phyloP scores from a whole-genome alignment of 2,329 filamentous ascomycete genomes.

The Ceratocystis cacaofunesta region DNA sequence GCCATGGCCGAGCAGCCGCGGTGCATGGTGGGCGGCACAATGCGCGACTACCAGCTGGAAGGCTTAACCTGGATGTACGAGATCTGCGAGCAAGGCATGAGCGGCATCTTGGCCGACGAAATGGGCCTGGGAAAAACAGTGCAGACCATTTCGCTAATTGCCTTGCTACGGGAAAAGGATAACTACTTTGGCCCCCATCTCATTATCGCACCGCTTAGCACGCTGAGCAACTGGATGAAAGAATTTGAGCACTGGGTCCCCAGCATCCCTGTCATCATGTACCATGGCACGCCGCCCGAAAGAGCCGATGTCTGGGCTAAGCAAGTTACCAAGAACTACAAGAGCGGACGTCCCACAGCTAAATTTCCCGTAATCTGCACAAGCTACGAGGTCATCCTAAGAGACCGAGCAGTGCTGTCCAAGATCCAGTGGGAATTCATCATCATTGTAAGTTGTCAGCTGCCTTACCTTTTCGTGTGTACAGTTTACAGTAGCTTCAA shows the following conservation, averaged over 20 bases:
- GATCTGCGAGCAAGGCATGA: slow-evolving; percentile 63
- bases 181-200: slow-evolving; percentile 74
- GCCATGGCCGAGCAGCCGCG: slow-evolving; percentile 74
- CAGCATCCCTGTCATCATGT: slow-evolving; percentile 72
- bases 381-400: slow-evolving; percentile 89
- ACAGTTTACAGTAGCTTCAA: neutral
- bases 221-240: slow-evolving; percentile 87
- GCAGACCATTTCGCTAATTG: slow-evolving; percentile 77
- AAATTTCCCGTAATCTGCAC: slow-evolving; percentile 88
- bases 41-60: slow-evolving; percentile 89
- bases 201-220: slow-evolving; percentile 80
- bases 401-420: slow-evolving; percentile 66
- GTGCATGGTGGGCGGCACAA: slow-evolving; percentile 70
- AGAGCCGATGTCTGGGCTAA: slow-evolving; percentile 61
- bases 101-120: slow-evolving; percentile 82
- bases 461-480: neutral
- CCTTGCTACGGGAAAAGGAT: slow-evolving; percentile 74
- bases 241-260: slow-evolving; percentile 89
- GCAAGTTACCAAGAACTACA: slow-evolving; percentile 55
- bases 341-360: slow-evolving; percentile 29
- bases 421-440: slow-evolving; percentile 95
- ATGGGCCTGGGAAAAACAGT: slow-evolving; percentile 90
- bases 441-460: slow-evolving; percentile 52
- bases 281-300: slow-evolving; percentile 70
- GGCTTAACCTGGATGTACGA: slow-evolving; percentile 94